Conservation (phyloP, 179 eudicot genomes). For the Spergularia azorica region DNA sequence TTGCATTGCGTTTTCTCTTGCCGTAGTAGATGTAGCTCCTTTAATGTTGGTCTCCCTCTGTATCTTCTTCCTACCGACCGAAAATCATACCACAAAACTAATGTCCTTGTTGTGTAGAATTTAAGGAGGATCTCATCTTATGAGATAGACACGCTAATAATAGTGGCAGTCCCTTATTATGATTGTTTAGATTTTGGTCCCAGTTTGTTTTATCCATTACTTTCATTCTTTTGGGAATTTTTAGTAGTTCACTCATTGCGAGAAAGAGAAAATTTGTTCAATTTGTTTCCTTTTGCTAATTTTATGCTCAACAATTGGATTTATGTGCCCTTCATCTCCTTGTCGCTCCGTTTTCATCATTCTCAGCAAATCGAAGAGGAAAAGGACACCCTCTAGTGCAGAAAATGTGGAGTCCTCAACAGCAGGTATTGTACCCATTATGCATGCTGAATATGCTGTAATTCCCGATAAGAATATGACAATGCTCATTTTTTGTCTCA, state of each 20-base stretch:
- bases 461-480: background rate
- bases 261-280: background rate
- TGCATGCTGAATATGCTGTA: background rate
- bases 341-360: constrained; percentile 4
- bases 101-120: background rate
- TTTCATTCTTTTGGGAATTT: background rate
- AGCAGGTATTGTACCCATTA: constrained; percentile 44
- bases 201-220: too few relatives aligned
- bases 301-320: background rate
- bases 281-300: background rate
- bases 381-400: constrained; percentile 56
- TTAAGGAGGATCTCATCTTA: background rate
- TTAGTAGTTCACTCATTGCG: background rate
- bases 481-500: constrained; percentile 33
- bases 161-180: background rate
- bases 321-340: background rate
- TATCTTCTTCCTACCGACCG: background rate
- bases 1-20: background rate
- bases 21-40: background rate
- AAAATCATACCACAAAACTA: background rate
- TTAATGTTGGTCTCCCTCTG: background rate
- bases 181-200: too few relatives aligned
- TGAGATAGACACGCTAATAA: background rate
- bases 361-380: constrained; percentile 71
- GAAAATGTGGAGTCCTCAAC: constrained; percentile 63